phyloP scores from a whole-genome alignment of 805 yeast species.

The Candida ficus region DNA sequence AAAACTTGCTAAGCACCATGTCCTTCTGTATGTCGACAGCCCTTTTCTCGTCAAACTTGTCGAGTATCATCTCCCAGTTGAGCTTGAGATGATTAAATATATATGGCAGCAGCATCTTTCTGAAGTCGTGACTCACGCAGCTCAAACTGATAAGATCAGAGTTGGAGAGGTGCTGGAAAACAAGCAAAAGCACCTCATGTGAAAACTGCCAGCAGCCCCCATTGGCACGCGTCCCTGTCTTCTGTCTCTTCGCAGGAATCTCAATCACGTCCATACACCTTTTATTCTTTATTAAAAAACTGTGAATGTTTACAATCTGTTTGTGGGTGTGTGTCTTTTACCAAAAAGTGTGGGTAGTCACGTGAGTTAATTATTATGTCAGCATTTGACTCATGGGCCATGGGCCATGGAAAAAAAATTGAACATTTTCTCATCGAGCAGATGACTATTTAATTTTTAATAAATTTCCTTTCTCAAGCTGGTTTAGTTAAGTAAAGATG shows the following conservation, averaged over 20 bases:
- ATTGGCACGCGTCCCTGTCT: background rate
- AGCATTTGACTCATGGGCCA: too few species aligned
- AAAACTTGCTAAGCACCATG: slow-evolving; percentile 10
- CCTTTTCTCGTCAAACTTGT: slow-evolving; percentile 2
- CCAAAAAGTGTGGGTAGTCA: background rate
- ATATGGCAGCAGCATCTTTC: slow-evolving; percentile 18
- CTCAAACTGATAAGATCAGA: slow-evolving; percentile 15
- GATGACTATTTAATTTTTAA: too few species aligned
- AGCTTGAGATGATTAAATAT: slow-evolving; percentile 12
- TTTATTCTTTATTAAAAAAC: too few species aligned
- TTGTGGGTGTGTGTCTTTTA: background rate
- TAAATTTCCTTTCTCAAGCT: too few species aligned
- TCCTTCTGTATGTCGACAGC: background rate
- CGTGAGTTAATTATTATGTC: too few species aligned
- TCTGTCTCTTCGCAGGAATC: background rate
- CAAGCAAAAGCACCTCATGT: slow-evolving; percentile 17
- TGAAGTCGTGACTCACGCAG: slow-evolving; percentile 2
- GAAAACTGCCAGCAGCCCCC: slow-evolving; percentile 10
- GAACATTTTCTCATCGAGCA: too few species aligned
- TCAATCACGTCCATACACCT: background rate
- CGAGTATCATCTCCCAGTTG: slow-evolving; percentile 14
- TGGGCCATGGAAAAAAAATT: too few species aligned
- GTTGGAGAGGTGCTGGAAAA: slow-evolving; percentile 15
- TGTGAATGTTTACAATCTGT: too few species aligned
- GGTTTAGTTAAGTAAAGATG: background rate